A percentile compares a stretch with the other conserved stretches of the same genome.
Evolutionary conservation across 2,329 filamentous ascomycete species (phyloP).

Genomic region (Macrophomina tecta): DNA sequence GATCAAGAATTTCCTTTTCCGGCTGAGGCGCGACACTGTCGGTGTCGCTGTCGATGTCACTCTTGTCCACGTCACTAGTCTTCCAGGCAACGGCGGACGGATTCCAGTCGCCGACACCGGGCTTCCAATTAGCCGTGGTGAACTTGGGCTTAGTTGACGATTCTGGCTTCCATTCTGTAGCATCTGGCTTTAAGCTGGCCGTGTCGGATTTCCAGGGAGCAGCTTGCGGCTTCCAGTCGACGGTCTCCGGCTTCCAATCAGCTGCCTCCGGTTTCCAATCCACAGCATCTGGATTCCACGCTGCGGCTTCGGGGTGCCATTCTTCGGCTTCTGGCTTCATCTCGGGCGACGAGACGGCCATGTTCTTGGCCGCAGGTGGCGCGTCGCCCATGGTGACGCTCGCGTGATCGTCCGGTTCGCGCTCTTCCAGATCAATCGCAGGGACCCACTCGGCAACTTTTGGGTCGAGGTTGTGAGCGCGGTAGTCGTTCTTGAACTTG

Average conservation of each 20-base stretch:
- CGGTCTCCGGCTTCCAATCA: background rate
- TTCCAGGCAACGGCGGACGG: background rate
- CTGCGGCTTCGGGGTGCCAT: conserved; percentile 16
- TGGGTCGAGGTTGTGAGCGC: conserved; percentile 35
- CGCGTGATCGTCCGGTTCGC: conserved; percentile 2
- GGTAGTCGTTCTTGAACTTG: conserved; percentile 34
- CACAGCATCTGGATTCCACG: conserved; percentile 2
- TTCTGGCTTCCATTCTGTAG: no score
- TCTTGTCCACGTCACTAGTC: background rate
- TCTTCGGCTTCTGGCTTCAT: background rate
- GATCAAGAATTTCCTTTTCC: conserved; percentile 14
- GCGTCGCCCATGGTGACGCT: conserved; percentile 13
- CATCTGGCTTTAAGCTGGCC: background rate
- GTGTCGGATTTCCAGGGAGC: background rate
- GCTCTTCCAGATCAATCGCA: conserved; percentile 24
- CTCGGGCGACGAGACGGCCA: background rate
- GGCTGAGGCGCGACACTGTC: conserved; percentile 8
- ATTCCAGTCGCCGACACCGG: background rate
- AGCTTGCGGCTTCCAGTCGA: background rate
- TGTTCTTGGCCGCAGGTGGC: background rate
- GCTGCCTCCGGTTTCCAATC: background rate
- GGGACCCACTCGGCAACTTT: conserved; percentile 35
- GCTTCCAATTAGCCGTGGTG: background rate
- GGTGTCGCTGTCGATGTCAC: conserved; percentile 6
- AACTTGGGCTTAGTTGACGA: no score